Percentiles rank a stretch among this genome's conserved stretches.
Conservation (phyloP, 1,139 yeast genomes). For the Magnusiomyces suaveolens region DNA sequence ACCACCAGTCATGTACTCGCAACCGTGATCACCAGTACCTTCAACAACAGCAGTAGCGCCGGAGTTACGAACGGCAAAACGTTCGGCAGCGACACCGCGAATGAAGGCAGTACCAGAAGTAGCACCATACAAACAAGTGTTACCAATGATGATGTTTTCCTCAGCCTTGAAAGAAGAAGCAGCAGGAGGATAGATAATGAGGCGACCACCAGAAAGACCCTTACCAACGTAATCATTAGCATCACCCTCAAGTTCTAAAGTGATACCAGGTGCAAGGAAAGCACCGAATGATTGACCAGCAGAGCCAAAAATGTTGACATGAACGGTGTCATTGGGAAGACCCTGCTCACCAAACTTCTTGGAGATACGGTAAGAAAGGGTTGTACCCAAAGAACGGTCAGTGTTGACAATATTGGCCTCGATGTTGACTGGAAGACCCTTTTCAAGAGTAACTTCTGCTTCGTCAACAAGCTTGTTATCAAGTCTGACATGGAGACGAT, state of each 20-base stretch:
- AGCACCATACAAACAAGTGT: slow-evolving; percentile 96
- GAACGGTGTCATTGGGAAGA: slow-evolving; percentile 91
- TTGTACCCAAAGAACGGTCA: slow-evolving; percentile 92
- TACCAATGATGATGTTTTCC: slow-evolving; percentile 93
- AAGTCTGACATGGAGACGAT: slow-evolving; percentile 79
- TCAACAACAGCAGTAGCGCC: slow-evolving; percentile 97
- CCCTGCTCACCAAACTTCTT: slow-evolving; percentile 90
- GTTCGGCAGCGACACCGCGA: slow-evolving; percentile 96
- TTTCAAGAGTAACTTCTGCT: slow-evolving; percentile 84
- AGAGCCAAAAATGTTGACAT: slow-evolving; percentile 80
- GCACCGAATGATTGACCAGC: slow-evolving; percentile 99
- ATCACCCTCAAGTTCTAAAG: slow-evolving; percentile 93
- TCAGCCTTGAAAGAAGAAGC: slow-evolving; percentile 80
- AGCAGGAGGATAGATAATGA: slow-evolving; percentile 85
- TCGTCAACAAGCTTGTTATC: slow-evolving; percentile 95
- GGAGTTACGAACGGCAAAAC: slow-evolving; percentile 96
- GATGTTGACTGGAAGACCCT: slow-evolving; percentile 88
- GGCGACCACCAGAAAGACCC: slow-evolving; percentile 92
- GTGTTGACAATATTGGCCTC: slow-evolving; percentile 91
- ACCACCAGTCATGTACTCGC: slow-evolving; percentile 99
- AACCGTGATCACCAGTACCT: slow-evolving; percentile 97
- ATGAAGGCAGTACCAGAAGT: slow-evolving; percentile 90
- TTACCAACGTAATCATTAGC: slow-evolving; percentile 97
- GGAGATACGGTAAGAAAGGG: slow-evolving; percentile 86
- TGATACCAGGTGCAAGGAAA: slow-evolving; percentile 89